These are phyloP conservation scores for Pluteus cervinus DNA, from an alignment of 768 basidiomycete species.

Conservation along the genomic window DNA sequence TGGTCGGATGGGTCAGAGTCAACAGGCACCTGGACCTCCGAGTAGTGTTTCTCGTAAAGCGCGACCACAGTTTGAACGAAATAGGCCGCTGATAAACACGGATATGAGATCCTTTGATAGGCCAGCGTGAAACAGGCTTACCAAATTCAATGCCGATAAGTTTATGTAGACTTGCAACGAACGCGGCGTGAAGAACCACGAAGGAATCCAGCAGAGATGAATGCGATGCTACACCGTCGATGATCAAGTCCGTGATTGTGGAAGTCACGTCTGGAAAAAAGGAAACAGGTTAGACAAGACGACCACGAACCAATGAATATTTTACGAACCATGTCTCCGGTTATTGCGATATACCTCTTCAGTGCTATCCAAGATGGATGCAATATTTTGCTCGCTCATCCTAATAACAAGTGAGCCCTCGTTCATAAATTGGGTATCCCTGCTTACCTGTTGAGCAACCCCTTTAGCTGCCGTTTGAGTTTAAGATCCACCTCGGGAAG, in stretches of 20 bases:
- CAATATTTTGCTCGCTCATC: conserved; percentile 87
- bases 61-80: conserved; percentile 71
- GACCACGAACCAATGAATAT: background rate
- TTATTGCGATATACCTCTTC: conserved; percentile 75
- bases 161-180: conserved; percentile 77
- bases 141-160: conserved; percentile 86
- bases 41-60: conserved; percentile 58
- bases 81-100: conserved; percentile 54
- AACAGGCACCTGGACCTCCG: conserved; percentile 18
- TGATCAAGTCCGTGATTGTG: conserved; percentile 67
- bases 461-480: conserved; percentile 75
- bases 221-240: conserved; percentile 75
- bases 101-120: conserved; percentile 1
- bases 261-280: conserved; percentile 67
- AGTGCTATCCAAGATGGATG: conserved; percentile 62
- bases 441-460: conserved; percentile 75
- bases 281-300: conserved; percentile 1
- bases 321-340: conserved; percentile 65
- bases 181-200: conserved; percentile 81
- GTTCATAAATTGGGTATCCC: background rate
- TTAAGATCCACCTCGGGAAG: conserved; percentile 41
- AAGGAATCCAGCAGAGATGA: conserved; percentile 83
- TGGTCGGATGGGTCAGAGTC: conserved; percentile 12
- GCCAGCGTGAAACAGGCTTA: conserved; percentile 26
- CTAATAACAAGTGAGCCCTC: conserved; percentile 28